A percentile compares a stretch with the other conserved stretches of the same genome.
These are phyloP conservation scores for Trypethelium eluteriae DNA, from an alignment of 495 filamentous ascomycete species.

Conservation along the genomic window DNA sequence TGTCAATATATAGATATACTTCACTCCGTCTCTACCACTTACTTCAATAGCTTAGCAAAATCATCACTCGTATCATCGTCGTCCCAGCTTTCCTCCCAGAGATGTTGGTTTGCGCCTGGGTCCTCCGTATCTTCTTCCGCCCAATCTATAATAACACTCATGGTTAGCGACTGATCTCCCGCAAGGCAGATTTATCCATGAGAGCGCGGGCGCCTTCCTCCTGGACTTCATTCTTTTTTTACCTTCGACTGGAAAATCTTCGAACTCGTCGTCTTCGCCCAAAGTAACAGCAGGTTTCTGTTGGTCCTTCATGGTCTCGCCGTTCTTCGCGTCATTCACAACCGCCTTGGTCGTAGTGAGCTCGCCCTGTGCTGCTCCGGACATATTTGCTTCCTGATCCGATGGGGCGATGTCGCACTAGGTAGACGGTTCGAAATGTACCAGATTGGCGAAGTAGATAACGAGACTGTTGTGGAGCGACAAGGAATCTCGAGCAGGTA, in stretches of 20 bases:
- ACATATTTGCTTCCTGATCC: conserved; percentile 31
- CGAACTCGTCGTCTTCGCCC: conserved; percentile 97
- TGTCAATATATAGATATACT: conserved; percentile 14
- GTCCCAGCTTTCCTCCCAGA: conserved; percentile 99
- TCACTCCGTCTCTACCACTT: conserved; percentile 31
- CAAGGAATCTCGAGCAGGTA: too few species aligned
- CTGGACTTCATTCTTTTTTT: conserved; percentile 18
- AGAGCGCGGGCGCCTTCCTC: neutral
- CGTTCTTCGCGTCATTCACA: conserved; percentile 27
- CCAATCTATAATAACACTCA: conserved; percentile 57
- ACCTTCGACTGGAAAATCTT: conserved; percentile 98
- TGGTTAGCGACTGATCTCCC: conserved; percentile 18
- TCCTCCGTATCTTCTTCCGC: conserved; percentile 76
- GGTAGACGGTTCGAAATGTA: neutral
- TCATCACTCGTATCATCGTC: conserved; percentile 97
- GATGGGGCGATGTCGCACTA: neutral
- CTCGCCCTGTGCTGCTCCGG: conserved; percentile 33
- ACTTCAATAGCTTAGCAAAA: conserved; percentile 94
- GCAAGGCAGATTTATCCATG: neutral
- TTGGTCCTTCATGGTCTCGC: conserved; percentile 38
- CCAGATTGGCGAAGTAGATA: too few species aligned
- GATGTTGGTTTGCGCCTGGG: conserved; percentile 50
- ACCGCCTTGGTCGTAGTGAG: conserved; percentile 27
- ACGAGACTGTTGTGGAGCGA: too few species aligned
- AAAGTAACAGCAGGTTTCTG: conserved; percentile 60